Conservation (phyloP, 495 filamentous ascomycete genomes). For the Lophiostoma macrostomum region DNA sequence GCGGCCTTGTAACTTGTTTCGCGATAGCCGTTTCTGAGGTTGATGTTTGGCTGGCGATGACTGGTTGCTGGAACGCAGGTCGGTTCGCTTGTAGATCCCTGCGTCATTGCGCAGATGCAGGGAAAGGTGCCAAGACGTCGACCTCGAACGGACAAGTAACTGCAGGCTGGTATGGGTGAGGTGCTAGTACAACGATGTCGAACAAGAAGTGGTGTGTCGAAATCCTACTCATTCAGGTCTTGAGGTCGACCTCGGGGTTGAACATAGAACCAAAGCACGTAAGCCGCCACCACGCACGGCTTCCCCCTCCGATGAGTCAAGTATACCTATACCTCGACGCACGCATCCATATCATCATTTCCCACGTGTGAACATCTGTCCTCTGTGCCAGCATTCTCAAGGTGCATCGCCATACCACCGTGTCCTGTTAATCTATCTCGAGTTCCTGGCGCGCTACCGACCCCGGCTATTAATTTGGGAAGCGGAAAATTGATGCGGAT, state of each 20-base stretch:
- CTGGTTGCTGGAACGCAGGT: not conserved
- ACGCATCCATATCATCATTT: constrained; percentile 3
- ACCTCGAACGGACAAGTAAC: too few species aligned
- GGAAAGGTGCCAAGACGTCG: too few species aligned
- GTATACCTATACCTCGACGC: not conserved
- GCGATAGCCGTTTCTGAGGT: constrained; percentile 1
- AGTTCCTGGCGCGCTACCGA: not conserved
- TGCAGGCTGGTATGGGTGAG: too few species aligned
- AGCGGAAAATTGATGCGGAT: constrained; percentile 21
- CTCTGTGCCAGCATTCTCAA: not conserved
- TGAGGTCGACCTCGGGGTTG: too few species aligned
- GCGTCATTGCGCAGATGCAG: not conserved
- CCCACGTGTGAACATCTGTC: constrained; percentile 4
- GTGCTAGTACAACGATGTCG: too few species aligned
- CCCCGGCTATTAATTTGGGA: constrained; percentile 22
- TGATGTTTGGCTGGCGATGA: not conserved
- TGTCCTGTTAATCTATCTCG: constrained; percentile 29
- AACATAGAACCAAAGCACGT: too few species aligned
- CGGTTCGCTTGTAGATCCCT: not conserved
- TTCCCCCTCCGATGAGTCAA: not conserved
- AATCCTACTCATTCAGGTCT: too few species aligned
- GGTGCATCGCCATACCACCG: not conserved
- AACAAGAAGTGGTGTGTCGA: too few species aligned
- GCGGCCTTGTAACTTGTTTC: constrained; percentile 8
- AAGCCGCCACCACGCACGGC: not conserved